phyloP scores from a whole-genome alignment of 768 basidiomycete genomes.

The Suillus placidus region DNA sequence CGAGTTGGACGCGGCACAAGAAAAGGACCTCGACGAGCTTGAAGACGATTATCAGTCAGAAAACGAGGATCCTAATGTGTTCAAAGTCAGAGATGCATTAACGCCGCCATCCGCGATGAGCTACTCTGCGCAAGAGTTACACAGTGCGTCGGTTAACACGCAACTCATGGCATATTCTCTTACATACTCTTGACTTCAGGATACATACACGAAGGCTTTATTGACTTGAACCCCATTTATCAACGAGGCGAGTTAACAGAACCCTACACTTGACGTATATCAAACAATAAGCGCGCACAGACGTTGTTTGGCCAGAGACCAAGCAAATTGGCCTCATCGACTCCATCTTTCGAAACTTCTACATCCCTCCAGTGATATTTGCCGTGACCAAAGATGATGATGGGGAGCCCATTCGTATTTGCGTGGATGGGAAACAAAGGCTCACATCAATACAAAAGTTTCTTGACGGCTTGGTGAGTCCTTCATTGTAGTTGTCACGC shows the following conservation, averaged over 20 bases:
- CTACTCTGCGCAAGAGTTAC: conserved; percentile 48
- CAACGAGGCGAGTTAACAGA: conserved; percentile 57
- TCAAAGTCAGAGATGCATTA: conserved; percentile 47
- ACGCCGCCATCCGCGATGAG: conserved; percentile 43
- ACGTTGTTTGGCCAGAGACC: conserved; percentile 72
- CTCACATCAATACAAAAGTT: conserved; percentile 51
- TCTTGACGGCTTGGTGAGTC: conserved; percentile 46
- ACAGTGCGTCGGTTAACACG: conserved; percentile 38
- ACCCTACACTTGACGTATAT: neutral
- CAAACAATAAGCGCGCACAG: conserved; percentile 36
- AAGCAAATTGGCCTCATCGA: conserved; percentile 64
- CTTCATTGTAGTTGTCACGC: neutral
- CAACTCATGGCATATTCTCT: neutral
- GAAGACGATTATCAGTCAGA: conserved; percentile 47
- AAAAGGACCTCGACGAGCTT: conserved; percentile 51
- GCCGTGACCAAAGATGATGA: conserved; percentile 44
- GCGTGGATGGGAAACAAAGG: conserved; percentile 58
- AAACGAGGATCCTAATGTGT: conserved; percentile 43
- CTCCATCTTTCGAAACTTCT: conserved; percentile 56
- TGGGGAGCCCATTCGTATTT: conserved; percentile 43
- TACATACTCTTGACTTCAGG: neutral
- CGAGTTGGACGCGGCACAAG: conserved; percentile 24
- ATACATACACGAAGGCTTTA: conserved; percentile 67
- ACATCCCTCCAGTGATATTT: conserved; percentile 55
- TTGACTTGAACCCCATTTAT: conserved; percentile 73